Base-by-base conservation (phyloP, 176 grass and related monocot species). In the Aegilops speltoides region DNA sequence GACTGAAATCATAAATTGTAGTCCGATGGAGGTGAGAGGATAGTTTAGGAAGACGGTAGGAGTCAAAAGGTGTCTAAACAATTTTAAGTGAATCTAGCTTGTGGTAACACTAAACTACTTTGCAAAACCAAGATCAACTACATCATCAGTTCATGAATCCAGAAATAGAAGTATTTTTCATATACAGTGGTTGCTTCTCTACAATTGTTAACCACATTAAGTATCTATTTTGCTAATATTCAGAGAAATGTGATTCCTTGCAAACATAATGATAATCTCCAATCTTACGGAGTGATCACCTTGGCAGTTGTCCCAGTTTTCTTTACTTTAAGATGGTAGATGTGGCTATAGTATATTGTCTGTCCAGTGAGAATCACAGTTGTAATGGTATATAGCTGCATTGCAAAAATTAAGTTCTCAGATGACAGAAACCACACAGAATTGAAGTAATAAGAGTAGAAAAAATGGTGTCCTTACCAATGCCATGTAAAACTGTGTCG, bases 401-500 rank as follows among this genome's bases (percentile, higher is more conserved):
- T 71, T 89, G 26, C 77, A 81, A 83, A 87, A 40, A 41, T 15
- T 22, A 84, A 57, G 19, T 85, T 78, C 26, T 54, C n/a, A 38
- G 12, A 79, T 71, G 65, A 79, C 46, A 69, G 37, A 34, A 79
- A 62, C 65, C 20, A 9, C 23, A 28, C 77, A 50, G 38, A 77
- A 77, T 23, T 17, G 45, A 82, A 88, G 77, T 40, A 83, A 64
- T 0, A 43, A 5, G n/a, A 78, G 41, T 78, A 56, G 1, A 84
- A 16, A 46, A 85, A 86, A 12, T 84, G 20, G 24, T 73, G 33
- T 79, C 23, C 94, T 96, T 87, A 96, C 97, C 94, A 99, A 66
- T 54, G 97, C 97, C 92, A 94, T 88, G 83, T 94, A 99, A 75
- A 94, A 99, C 77, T 99, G 97, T 77, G 97, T 99, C 3, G 90